These are phyloP conservation scores for Zoysia japonica DNA, from an alignment of 176 grass and related monocot species.

Conservation along the genomic window DNA sequence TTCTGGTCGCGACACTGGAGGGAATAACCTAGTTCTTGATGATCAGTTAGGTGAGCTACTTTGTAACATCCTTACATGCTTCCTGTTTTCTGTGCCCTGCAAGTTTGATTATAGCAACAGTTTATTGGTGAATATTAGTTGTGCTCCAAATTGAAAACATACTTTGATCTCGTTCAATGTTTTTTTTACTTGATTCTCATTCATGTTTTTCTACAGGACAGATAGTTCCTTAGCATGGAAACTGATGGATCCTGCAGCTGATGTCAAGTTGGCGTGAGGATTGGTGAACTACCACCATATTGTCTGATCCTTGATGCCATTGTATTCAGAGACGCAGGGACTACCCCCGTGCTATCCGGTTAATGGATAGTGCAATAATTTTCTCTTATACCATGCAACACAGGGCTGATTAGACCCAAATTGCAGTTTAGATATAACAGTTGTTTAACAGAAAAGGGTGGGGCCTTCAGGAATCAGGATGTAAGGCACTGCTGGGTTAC, in stretches of 20 bases:
- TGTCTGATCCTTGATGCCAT: constrained; percentile 26
- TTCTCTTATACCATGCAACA: constrained; percentile 34
- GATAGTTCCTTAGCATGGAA: constrained; percentile 28
- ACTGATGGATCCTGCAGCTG: not conserved
- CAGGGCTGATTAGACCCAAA: constrained; percentile 39
- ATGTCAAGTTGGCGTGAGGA: constrained; percentile 6
- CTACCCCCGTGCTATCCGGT: not conserved
- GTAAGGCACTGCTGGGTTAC: constrained; percentile 34
- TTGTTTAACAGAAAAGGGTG: constrained; percentile 44
- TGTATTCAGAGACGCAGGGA: constrained; percentile 15
- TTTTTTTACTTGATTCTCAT: not conserved
- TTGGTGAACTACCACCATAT: constrained; percentile 21
- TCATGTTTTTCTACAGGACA: constrained; percentile 10
- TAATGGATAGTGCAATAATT: constrained; percentile 42
- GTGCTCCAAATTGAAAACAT: constrained; percentile 1
- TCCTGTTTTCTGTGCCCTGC: not conserved
- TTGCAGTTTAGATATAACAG: constrained; percentile 39
- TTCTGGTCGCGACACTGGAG: constrained; percentile 72
- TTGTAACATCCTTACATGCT: not conserved
- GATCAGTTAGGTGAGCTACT: constrained; percentile 30
- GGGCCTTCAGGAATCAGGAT: constrained; percentile 36
- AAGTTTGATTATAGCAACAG: not conserved
- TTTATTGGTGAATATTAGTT: not conserved
- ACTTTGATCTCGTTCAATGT: not conserved
- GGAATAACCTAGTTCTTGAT: constrained; percentile 43